These are phyloP conservation scores for Aspergillus coremiiformis DNA, from an alignment of 495 filamentous ascomycete species.

Conservation along the genomic window DNA sequence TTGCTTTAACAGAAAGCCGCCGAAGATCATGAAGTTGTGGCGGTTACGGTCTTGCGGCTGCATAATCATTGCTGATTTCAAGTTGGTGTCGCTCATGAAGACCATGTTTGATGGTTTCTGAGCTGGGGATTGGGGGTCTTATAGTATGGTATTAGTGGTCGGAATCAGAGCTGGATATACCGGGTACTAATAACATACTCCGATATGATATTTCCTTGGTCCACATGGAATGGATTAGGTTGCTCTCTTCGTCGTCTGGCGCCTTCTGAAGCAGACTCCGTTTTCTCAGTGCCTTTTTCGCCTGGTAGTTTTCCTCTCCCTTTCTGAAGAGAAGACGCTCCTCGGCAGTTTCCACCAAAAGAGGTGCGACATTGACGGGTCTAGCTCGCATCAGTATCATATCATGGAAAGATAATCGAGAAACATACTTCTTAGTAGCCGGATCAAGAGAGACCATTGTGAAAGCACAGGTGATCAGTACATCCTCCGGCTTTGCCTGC, in stretches of 20 bases:
- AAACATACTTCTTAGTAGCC: slow-evolving; percentile 57
- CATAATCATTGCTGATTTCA: slow-evolving; percentile 74
- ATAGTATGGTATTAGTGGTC: neutral
- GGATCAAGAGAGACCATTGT: slow-evolving; percentile 82
- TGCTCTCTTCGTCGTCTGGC: slow-evolving; percentile 68
- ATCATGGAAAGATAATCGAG: neutral
- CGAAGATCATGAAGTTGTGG: slow-evolving; percentile 88
- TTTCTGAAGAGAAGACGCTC: slow-evolving; percentile 59
- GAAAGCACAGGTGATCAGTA: slow-evolving; percentile 72
- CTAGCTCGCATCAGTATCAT: slow-evolving; percentile 23
- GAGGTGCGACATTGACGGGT: slow-evolving; percentile 49
- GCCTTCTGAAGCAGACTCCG: slow-evolving; percentile 61
- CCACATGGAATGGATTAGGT: slow-evolving; percentile 77
- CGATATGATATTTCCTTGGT: slow-evolving; percentile 62
- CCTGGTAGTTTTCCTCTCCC: slow-evolving; percentile 65
- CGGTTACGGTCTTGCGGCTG: slow-evolving; percentile 80
- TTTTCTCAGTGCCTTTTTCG: slow-evolving; percentile 61
- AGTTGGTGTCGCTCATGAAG: slow-evolving; percentile 59
- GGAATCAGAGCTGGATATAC: neutral
- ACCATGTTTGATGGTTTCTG: slow-evolving; percentile 56
- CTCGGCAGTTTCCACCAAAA: slow-evolving; percentile 60
- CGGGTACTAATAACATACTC: slow-evolving; percentile 25
- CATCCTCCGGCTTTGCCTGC: slow-evolving; percentile 54
- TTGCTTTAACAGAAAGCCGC: slow-evolving; percentile 74
- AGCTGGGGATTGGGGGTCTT: slow-evolving; percentile 51